These are phyloP conservation scores for Dorcoceras hygrometricum DNA, from an alignment of 257 asterid genomes.

Conservation along the genomic window DNA sequence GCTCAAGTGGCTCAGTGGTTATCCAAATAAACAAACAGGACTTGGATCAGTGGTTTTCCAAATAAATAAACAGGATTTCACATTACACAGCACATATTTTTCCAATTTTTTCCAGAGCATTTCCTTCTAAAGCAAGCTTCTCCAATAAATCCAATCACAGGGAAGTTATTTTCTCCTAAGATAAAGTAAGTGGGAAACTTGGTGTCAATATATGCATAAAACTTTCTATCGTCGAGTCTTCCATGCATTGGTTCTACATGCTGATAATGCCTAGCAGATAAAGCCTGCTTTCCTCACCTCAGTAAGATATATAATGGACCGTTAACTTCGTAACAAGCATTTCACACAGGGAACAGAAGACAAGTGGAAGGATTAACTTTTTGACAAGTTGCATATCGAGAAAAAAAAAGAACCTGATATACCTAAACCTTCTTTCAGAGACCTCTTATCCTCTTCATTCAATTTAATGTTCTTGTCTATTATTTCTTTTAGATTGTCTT, in stretches of 20 bases:
- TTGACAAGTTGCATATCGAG: slow-evolving; percentile 16
- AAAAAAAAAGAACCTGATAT: slow-evolving; percentile 57
- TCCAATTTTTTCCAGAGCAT: too few species aligned
- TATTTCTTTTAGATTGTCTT: slow-evolving; percentile 45
- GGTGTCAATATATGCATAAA: background rate
- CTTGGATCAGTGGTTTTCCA: too few species aligned
- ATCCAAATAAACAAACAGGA: too few species aligned
- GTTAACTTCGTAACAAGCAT: background rate
- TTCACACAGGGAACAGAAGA: background rate
- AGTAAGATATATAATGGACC: too few species aligned
- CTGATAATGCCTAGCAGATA: background rate
- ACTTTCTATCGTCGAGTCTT: background rate
- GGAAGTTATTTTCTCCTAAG: too few species aligned
- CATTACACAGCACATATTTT: too few species aligned
- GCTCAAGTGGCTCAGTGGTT: too few species aligned
- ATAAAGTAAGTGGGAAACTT: background rate
- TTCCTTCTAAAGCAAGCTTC: too few species aligned
- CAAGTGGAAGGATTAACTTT: slow-evolving; percentile 6
- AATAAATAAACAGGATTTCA: too few species aligned
- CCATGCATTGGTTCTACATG: background rate
- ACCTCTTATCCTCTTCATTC: slow-evolving; percentile 51
- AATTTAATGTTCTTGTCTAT: slow-evolving; percentile 50
- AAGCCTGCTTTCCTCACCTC: too few species aligned
- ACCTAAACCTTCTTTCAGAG: slow-evolving; percentile 63
- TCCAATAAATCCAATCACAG: too few species aligned